phyloP scores from a whole-genome alignment of 2,329 filamentous ascomycete species.

The Celoporthe dispersa region DNA sequence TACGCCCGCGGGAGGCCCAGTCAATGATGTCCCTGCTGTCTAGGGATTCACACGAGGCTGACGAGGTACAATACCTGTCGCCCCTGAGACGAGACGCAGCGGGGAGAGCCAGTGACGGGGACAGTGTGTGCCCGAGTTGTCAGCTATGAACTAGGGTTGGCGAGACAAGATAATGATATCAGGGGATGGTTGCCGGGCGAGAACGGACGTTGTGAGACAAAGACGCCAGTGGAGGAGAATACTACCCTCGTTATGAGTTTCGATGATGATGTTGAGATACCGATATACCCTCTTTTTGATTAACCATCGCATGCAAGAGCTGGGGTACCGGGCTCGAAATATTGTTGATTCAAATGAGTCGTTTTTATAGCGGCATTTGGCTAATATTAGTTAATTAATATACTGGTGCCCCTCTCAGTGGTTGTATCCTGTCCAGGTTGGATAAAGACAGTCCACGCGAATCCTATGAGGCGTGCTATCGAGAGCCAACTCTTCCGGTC shows the following conservation, averaged over 20 bases:
- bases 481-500: no score
- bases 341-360: background rate
- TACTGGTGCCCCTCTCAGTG: background rate
- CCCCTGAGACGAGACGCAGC: background rate
- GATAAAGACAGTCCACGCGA: no score
- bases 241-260: background rate
- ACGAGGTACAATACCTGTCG: background rate
- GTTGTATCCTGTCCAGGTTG: background rate
- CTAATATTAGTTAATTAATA: background rate
- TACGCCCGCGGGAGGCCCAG: conserved; percentile 32
- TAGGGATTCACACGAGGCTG: background rate
- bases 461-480: no score
- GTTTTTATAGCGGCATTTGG: background rate
- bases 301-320: background rate
- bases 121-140: background rate
- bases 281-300: conserved; percentile 18
- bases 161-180: background rate
- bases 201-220: background rate
- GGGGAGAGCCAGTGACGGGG: no score
- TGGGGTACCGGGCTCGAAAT: background rate
- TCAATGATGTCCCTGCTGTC: background rate
- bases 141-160: background rate
- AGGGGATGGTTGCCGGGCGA: background rate
- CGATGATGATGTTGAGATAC: conserved; percentile 4
- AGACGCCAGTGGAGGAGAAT: background rate